Conservation (phyloP, 257 asterid species). For the Solanum verrucosum region DNA sequence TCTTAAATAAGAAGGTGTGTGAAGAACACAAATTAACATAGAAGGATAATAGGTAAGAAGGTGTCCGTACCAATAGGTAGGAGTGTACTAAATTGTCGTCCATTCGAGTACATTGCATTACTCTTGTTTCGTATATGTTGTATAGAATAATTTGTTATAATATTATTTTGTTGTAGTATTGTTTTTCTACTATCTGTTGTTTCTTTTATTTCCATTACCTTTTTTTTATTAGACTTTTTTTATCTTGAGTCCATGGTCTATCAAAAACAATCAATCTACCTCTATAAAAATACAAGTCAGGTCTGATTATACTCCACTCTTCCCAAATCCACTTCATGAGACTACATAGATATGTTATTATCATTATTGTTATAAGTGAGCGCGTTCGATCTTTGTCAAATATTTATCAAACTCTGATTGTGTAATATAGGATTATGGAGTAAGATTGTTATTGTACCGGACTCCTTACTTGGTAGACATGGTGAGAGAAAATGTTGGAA, state of each 20-base stretch:
- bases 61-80: no score
- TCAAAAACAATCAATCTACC: no score
- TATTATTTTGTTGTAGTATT: no score
- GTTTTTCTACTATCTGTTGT: no score
- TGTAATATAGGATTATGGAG: constrained; percentile 52
- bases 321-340: fast-evolving
- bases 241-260: not conserved
- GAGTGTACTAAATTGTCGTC: no score
- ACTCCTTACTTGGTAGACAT: constrained; percentile 73
- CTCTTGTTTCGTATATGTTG: no score
- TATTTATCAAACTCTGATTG: not conserved
- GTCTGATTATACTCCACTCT: no score
- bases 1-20: not conserved
- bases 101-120: not conserved
- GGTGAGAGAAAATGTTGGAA: constrained; percentile 40
- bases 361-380: no score
- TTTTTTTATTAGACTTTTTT: not conserved
- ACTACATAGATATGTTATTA: no score
- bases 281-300: no score
- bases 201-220: not conserved
- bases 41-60: not conserved
- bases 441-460: constrained; percentile 51
- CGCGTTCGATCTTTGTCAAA: fast-evolving
- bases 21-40: no score
- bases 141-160: no score